Conservation (phyloP, 495 filamentous ascomycete species). For the Penicillium lagena region DNA sequence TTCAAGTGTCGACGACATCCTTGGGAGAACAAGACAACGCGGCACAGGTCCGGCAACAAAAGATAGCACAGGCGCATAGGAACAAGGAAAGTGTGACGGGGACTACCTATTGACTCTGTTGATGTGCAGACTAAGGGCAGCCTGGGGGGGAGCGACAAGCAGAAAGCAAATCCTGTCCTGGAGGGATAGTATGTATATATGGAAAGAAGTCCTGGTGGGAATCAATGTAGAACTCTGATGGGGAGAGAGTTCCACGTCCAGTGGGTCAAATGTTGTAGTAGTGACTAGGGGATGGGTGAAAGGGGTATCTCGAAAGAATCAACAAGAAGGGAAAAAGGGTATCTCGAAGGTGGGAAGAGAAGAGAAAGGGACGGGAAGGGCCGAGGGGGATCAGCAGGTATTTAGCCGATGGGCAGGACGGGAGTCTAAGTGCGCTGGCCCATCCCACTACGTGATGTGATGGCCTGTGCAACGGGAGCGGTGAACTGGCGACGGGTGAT, state of each 20-base stretch:
- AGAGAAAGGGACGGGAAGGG: conserved; percentile 9
- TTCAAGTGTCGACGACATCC: conserved; percentile 11
- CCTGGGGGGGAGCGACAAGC: conserved; percentile 27
- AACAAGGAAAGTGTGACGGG: conserved; percentile 30
- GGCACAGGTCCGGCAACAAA: conserved; percentile 20
- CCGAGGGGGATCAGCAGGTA: conserved; percentile 22
- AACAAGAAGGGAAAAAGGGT: conserved; percentile 6
- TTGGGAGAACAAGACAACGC: conserved; percentile 3
- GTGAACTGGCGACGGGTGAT: not conserved
- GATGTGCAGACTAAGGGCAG: conserved; percentile 26
- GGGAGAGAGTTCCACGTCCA: conserved; percentile 26
- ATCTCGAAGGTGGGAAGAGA: conserved; percentile 17
- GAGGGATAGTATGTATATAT: conserved; percentile 4
- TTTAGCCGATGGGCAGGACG: conserved; percentile 10
- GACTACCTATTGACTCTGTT: conserved; percentile 41
- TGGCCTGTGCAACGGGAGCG: not conserved
- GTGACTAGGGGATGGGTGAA: not conserved
- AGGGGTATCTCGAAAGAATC: conserved; percentile 2
- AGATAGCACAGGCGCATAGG: conserved; percentile 16
- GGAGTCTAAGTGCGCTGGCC: conserved; percentile 6
- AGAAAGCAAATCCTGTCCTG: conserved; percentile 36
- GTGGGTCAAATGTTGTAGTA: conserved; percentile 9
- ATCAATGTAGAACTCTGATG: conserved; percentile 7
- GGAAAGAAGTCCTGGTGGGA: conserved; percentile 19
- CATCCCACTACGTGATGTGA: conserved; percentile 10